Conservation (phyloP, 495 filamentous ascomycete genomes). For the Trichoderma virens region DNA sequence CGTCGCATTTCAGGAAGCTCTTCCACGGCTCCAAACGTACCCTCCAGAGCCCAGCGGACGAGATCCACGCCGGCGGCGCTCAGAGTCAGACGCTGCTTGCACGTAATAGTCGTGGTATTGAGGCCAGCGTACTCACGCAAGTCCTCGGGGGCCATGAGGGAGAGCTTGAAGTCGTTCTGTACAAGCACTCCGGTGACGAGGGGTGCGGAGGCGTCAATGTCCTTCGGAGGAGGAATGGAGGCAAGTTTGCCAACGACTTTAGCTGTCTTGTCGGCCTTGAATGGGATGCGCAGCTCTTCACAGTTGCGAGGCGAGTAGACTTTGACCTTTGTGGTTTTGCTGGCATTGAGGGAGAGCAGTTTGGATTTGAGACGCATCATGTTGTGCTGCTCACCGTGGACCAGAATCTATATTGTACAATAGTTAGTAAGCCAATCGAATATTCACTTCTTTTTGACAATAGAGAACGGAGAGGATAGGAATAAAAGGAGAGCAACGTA, state of each 20-base stretch:
- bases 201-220: slow-evolving; percentile 28
- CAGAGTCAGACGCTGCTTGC: slow-evolving; percentile 79
- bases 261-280: slow-evolving; percentile 89
- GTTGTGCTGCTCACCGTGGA: slow-evolving; percentile 94
- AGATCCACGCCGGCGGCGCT: slow-evolving; percentile 83
- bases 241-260: slow-evolving; percentile 95
- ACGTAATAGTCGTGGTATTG: slow-evolving; percentile 85
- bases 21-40: slow-evolving; percentile 82
- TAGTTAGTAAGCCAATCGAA: background rate
- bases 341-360: slow-evolving; percentile 78
- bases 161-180: slow-evolving; percentile 94
- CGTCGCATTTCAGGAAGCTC: slow-evolving; percentile 47
- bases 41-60: slow-evolving; percentile 88
- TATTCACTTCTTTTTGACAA: background rate
- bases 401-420: slow-evolving; percentile 58
- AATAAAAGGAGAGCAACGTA: slow-evolving; percentile 39
- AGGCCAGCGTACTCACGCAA: slow-evolving; percentile 91
- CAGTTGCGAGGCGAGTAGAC: slow-evolving; percentile 90
- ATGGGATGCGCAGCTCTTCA: slow-evolving; percentile 90
- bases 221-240: slow-evolving; percentile 57
- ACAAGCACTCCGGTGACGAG: slow-evolving; percentile 86
- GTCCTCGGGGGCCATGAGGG: slow-evolving; percentile 92
- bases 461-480: background rate
- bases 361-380: slow-evolving; percentile 97
- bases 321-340: slow-evolving; percentile 72